Percentiles rank a stretch among this genome's conserved stretches.
phyloP scores from a whole-genome alignment of 805 yeast genomes.

The Kregervanrija fluxuum region DNA sequence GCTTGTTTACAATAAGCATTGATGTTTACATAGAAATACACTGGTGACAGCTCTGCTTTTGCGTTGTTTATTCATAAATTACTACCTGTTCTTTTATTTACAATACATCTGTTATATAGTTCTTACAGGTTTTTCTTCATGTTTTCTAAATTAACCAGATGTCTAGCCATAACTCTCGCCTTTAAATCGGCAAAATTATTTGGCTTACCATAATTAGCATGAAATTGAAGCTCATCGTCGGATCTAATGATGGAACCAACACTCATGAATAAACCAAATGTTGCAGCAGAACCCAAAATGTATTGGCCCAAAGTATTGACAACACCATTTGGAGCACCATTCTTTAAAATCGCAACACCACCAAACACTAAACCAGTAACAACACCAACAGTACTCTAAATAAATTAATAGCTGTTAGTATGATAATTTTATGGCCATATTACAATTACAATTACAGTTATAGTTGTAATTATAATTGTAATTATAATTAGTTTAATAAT shows the following conservation, averaged over 20 bases:
- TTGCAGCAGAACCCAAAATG: slow-evolving; percentile 93
- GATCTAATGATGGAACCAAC: slow-evolving; percentile 90
- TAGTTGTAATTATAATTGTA: no score
- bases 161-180: slow-evolving; percentile 37
- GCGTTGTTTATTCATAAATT: no score
- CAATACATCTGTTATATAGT: not conserved
- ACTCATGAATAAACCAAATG: slow-evolving; percentile 94
- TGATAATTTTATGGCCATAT: not conserved
- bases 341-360: slow-evolving; percentile 80
- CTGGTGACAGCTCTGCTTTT: no score
- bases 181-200: slow-evolving; percentile 29
- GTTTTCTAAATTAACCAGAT: slow-evolving; percentile 25
- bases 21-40: no score
- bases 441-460: not conserved
- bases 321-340: slow-evolving; percentile 97
- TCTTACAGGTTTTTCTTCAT: slow-evolving; percentile 13
- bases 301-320: slow-evolving; percentile 96
- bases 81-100: no score
- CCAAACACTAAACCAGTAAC: slow-evolving; percentile 95
- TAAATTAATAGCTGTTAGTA: not conserved
- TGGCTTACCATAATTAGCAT: slow-evolving; percentile 20
- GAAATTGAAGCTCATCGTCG: slow-evolving; percentile 35
- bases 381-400: slow-evolving; percentile 69
- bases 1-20: no score
- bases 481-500: no score